Conservation (phyloP, 2,329 filamentous ascomycete genomes). For the Sclerotinia sclerotiorum region DNA sequence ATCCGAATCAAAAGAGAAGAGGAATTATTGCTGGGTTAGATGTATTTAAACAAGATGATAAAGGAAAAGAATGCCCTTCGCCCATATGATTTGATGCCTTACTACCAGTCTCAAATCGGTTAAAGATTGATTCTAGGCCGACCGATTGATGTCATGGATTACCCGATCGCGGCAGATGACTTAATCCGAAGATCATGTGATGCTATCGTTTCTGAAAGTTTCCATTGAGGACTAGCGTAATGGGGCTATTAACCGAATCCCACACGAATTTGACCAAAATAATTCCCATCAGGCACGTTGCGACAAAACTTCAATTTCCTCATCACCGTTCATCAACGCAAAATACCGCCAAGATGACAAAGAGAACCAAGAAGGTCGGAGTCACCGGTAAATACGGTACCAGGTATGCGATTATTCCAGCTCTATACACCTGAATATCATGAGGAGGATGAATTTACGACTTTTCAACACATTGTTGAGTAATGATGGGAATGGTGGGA, state of each 20-base stretch:
- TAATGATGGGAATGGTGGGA: background rate
- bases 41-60: background rate
- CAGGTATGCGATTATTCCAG: slow-evolving; percentile 62
- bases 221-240: slow-evolving; percentile 18
- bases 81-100: background rate
- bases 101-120: background rate
- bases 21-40: background rate
- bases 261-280: slow-evolving; percentile 25
- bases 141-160: background rate
- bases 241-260: slow-evolving; percentile 22
- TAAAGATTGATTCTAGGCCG: background rate
- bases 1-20: background rate
- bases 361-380: slow-evolving; percentile 97
- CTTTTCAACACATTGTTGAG: slow-evolving; percentile 1
- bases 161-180: no score
- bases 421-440: slow-evolving; percentile 6
- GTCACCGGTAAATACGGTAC: slow-evolving; percentile 99
- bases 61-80: background rate
- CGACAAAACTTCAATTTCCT: slow-evolving; percentile 29
- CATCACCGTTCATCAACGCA: slow-evolving; percentile 37
- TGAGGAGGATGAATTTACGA: background rate
- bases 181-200: background rate
- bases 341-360: slow-evolving; percentile 73
- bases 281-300: slow-evolving; percentile 29
- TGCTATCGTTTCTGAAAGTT: background rate